phyloP scores from a whole-genome alignment of 2,329 filamentous ascomycete genomes.

The Xylaria polymorpha region DNA sequence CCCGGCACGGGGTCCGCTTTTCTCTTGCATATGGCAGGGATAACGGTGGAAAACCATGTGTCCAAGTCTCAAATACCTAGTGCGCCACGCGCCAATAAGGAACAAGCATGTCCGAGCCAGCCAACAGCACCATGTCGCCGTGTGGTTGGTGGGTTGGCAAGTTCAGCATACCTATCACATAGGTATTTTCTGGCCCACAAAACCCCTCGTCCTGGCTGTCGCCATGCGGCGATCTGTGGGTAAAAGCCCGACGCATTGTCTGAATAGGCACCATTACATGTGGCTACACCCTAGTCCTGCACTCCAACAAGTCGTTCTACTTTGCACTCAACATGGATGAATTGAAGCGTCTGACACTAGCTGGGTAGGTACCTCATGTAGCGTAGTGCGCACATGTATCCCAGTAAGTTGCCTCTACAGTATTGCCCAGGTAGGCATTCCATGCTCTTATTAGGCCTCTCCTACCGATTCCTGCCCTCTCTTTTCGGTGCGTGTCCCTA shows the following conservation, averaged over 20 bases:
- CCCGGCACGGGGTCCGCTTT: slow-evolving; percentile 40
- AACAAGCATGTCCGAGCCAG: slow-evolving; percentile 32
- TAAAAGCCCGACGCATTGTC: slow-evolving; percentile 44
- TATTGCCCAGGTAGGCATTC: slow-evolving; percentile 5
- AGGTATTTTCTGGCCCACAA: slow-evolving; percentile 28
- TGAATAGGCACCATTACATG: slow-evolving; percentile 38
- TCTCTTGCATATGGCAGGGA: slow-evolving; percentile 44
- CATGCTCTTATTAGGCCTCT: neutral
- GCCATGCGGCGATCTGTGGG: slow-evolving; percentile 47
- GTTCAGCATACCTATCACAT: slow-evolving; percentile 17
- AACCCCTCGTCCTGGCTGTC: slow-evolving; percentile 41
- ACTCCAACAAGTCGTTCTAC: slow-evolving; percentile 33
- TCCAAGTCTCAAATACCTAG: slow-evolving; percentile 43
- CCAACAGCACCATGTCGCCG: slow-evolving; percentile 18
- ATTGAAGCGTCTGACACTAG: neutral
- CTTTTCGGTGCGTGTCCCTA: slow-evolving; percentile 5
- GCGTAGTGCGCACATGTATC: neutral
- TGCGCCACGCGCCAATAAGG: slow-evolving; percentile 44
- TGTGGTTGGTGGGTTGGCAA: slow-evolving; percentile 30
- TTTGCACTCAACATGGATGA: neutral
- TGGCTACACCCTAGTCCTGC: slow-evolving; percentile 32
- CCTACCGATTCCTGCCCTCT: slow-evolving; percentile 3
- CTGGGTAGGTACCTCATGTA: neutral
- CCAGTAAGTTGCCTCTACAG: slow-evolving; percentile 9
- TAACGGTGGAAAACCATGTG: slow-evolving; percentile 32